phyloP scores from a whole-genome alignment of 2,329 filamentous ascomycete genomes.

The Claviceps digitariae region DNA sequence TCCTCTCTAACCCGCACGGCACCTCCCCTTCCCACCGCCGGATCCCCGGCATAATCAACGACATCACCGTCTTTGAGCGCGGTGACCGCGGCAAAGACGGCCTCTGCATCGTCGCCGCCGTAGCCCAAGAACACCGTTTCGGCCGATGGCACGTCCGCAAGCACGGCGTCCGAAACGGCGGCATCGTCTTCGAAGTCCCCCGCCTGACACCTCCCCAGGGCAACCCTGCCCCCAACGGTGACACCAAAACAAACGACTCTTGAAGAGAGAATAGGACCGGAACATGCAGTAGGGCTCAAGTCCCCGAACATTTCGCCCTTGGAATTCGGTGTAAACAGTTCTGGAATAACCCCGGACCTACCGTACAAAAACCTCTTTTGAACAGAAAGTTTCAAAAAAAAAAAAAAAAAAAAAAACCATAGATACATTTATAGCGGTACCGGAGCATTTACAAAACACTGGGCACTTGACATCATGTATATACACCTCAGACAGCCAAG shows the following conservation, averaged over 20 bases:
- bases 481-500: too few species aligned
- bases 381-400: too few species aligned
- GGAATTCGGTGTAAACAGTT: too few species aligned
- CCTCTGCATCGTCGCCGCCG: constrained; percentile 70
- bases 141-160: constrained; percentile 62
- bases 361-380: too few species aligned
- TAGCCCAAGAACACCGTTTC: constrained; percentile 75
- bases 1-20: neutral
- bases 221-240: constrained; percentile 16
- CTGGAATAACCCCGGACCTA: too few species aligned
- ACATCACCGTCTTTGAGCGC: constrained; percentile 73
- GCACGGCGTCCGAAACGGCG: constrained; percentile 59
- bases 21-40: constrained; percentile 7
- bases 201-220: constrained; percentile 19
- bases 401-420: too few species aligned
- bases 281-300: too few species aligned
- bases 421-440: too few species aligned
- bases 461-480: neutral
- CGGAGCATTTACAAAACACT: too few species aligned
- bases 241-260: neutral
- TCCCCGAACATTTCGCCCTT: too few species aligned
- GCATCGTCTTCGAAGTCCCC: constrained; percentile 76
- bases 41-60: constrained; percentile 73
- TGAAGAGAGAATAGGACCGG: too few species aligned
- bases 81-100: constrained; percentile 65